Percentiles rank a stretch among this genome's conserved stretches.
Conservation (phyloP, 1,139 yeast genomes). For the Blastobotrys proliferans region DNA sequence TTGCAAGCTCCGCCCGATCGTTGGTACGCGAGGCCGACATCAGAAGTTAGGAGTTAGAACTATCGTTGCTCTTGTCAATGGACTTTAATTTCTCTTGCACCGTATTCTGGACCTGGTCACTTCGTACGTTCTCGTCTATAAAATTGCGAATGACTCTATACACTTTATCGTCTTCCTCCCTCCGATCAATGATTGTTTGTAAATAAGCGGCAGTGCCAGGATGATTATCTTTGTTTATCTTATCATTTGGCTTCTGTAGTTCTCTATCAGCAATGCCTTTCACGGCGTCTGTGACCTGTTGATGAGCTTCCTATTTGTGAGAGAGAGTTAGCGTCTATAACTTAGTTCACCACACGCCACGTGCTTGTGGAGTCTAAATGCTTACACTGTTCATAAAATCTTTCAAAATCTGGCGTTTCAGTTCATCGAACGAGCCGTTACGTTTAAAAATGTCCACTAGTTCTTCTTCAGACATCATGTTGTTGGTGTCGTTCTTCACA, state of each 20-base stretch:
- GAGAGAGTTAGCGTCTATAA: not conserved
- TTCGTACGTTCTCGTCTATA: conserved; percentile 18
- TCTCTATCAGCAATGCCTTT: conserved; percentile 29
- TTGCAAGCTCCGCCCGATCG: too few species aligned
- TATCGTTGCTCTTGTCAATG: conserved; percentile 1
- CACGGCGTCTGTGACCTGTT: conserved; percentile 24
- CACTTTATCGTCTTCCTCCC: conserved; percentile 23
- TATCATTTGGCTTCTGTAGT: too few species aligned
- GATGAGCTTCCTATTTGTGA: conserved; percentile 21
- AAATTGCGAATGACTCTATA: conserved; percentile 20
- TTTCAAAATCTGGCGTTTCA: conserved; percentile 26
- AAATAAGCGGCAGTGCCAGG: conserved; percentile 11
- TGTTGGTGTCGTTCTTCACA: too few species aligned
- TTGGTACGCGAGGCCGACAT: too few species aligned
- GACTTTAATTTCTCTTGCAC: conserved; percentile 4
- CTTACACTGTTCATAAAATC: conserved; percentile 31
- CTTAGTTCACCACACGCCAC: not conserved
- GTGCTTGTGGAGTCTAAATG: not conserved
- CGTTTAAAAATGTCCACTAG: conserved; percentile 30
- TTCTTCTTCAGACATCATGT: conserved; percentile 3
- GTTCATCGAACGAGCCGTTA: conserved; percentile 31
- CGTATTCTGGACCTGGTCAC: conserved; percentile 14
- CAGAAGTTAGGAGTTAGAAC: too few species aligned
- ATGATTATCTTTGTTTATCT: too few species aligned
- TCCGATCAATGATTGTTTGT: conserved; percentile 12